phyloP scores from a whole-genome alignment of 306 rosid species.

The Oemleria cerasiformis region DNA sequence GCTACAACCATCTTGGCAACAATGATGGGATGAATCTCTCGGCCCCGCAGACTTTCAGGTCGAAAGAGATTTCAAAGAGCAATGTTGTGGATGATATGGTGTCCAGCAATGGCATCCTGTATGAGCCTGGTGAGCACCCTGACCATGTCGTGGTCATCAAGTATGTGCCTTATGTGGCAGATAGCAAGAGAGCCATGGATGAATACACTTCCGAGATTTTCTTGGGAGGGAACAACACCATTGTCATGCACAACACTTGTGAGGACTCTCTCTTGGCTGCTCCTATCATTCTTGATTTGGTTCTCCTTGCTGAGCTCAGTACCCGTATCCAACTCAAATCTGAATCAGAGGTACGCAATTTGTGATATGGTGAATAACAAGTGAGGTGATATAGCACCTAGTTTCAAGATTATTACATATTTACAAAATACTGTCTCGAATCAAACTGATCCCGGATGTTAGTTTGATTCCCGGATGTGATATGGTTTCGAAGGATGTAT shows the following conservation, averaged over 20 bases:
- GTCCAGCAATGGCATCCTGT: slow-evolving; percentile 89
- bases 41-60: slow-evolving; percentile 95
- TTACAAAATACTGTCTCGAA: no score
- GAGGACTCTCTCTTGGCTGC: slow-evolving; percentile 99
- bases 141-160: slow-evolving; percentile 97
- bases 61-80: slow-evolving; percentile 97
- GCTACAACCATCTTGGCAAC: slow-evolving; percentile 98
- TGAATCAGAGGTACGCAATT: slow-evolving; percentile 68
- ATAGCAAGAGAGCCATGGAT: slow-evolving; percentile 99
- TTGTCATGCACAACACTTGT: slow-evolving; percentile 98
- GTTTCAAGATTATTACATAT: no score
- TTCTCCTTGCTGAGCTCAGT: slow-evolving; percentile 98
- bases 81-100: slow-evolving; percentile 99
- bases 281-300: slow-evolving; percentile 93
- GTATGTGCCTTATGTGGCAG: slow-evolving; percentile 97
- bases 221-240: slow-evolving; percentile 94
- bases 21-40: slow-evolving; percentile 99
- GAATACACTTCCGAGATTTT: slow-evolving; percentile 98
- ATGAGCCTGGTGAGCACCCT: slow-evolving; percentile 92
- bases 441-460: no score
- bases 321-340: slow-evolving; percentile 84
- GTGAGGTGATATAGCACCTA: no score
- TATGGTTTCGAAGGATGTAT: no score
- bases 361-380: not conserved
- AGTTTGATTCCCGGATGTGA: no score